Percentiles rank a stretch among this genome's conserved stretches.
phyloP scores from a whole-genome alignment of 768 basidiomycete species.

The Infundibulicybe gibba region DNA sequence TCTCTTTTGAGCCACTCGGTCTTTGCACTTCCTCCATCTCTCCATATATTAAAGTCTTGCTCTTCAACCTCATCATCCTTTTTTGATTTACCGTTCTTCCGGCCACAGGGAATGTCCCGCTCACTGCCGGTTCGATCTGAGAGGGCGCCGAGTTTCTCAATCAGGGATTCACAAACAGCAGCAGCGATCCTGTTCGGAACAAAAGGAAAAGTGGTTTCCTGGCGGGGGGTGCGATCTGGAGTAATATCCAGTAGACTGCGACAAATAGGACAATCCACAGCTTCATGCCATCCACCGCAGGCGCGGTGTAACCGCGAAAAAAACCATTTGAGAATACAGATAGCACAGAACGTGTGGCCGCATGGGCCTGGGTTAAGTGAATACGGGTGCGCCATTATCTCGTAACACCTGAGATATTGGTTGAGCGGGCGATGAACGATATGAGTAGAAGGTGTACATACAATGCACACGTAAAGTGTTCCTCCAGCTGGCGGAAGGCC shows the following conservation, averaged over 20 bases:
- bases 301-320: slow-evolving; percentile 61
- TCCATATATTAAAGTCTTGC: slow-evolving; percentile 44
- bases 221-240: slow-evolving; percentile 48
- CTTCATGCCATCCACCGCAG: slow-evolving; percentile 67
- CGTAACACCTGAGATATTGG: slow-evolving; percentile 49
- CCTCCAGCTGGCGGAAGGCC: slow-evolving; percentile 52
- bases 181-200: slow-evolving; percentile 59
- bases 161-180: slow-evolving; percentile 45
- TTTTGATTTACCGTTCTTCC: slow-evolving; percentile 27
- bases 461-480: slow-evolving; percentile 64
- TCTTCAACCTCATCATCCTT: slow-evolving; percentile 26
- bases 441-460: slow-evolving; percentile 26
- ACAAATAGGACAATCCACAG: slow-evolving; percentile 67
- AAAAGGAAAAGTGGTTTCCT: slow-evolving; percentile 54
- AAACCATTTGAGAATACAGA: slow-evolving; percentile 66
- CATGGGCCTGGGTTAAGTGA: slow-evolving; percentile 50
- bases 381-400: slow-evolving; percentile 62
- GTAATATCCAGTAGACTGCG: slow-evolving; percentile 49
- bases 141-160: slow-evolving; percentile 40
- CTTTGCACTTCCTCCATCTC: slow-evolving; percentile 43
- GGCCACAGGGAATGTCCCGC: slow-evolving; percentile 28
- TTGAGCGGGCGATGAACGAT: neutral
- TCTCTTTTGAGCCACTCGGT: slow-evolving; percentile 60
- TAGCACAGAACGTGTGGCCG: slow-evolving; percentile 67
- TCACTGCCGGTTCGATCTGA: slow-evolving; percentile 9